Evolutionary conservation across 495 filamentous ascomycete species (phyloP).

Genomic region (Hyaloscypha bicolor): DNA sequence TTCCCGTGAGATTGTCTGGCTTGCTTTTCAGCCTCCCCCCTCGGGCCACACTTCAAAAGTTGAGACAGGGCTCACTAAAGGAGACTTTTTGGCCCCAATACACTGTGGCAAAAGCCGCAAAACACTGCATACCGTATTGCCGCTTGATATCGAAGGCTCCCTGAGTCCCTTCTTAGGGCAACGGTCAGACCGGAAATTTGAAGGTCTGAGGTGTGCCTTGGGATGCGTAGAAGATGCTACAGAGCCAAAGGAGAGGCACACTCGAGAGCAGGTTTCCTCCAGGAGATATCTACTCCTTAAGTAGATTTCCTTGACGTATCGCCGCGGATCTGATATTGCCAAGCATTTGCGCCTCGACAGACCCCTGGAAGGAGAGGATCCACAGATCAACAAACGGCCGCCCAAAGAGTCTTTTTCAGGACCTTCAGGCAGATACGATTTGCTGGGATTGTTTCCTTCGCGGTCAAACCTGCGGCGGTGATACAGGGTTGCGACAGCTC

Average conservation of each 20-base stretch:
- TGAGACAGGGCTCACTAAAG: not conserved
- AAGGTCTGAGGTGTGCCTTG: not conserved
- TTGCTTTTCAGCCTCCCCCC: not conserved
- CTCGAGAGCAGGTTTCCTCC: not conserved
- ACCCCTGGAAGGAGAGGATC: not conserved
- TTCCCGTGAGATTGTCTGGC: not conserved
- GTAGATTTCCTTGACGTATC: not conserved
- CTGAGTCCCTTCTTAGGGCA: not conserved
- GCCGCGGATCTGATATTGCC: not conserved
- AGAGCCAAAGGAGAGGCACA: not conserved
- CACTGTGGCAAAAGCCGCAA: not conserved
- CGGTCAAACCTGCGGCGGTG: not conserved
- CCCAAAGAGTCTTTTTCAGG: not conserved
- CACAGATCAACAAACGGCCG: not conserved
- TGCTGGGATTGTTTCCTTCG: not conserved
- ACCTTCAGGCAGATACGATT: not conserved
- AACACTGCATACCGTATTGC: no score
- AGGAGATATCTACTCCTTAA: not conserved
- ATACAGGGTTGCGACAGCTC: not conserved
- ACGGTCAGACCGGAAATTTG: not conserved
- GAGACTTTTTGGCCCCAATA: not conserved
- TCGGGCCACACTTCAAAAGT: not conserved
- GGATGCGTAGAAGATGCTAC: not conserved
- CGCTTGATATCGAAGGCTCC: no score
- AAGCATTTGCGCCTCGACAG: not conserved